Evolutionary conservation across 495 filamentous ascomycete genomes (phyloP).

Genomic region (Clavariopsis aquatica): DNA sequence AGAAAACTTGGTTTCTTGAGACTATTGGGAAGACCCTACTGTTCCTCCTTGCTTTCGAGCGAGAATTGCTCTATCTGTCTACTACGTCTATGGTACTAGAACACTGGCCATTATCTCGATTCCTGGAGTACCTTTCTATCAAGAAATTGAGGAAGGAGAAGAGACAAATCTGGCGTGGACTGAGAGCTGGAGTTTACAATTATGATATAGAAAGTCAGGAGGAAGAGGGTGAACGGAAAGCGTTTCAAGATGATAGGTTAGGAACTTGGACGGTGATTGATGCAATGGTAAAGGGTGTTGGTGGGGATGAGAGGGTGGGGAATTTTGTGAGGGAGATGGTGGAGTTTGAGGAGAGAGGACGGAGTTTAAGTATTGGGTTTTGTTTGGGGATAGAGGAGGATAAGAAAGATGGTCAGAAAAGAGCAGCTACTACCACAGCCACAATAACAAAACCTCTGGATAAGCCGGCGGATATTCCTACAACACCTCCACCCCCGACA

Average conservation of each 20-base stretch:
- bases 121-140: not conserved
- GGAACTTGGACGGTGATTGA: conserved; percentile 4
- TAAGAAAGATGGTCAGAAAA: not conserved
- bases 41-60: conserved; percentile 10
- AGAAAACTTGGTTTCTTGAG: not conserved
- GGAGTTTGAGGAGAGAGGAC: conserved; percentile 2
- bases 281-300: not conserved
- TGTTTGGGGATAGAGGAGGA: not conserved
- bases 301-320: not conserved
- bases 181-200: too few species aligned
- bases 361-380: not conserved
- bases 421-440: not conserved
- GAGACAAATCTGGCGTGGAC: not conserved
- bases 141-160: conserved; percentile 5
- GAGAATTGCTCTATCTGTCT: conserved; percentile 5
- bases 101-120: not conserved
- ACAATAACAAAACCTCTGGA: not conserved
- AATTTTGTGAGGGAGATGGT: not conserved
- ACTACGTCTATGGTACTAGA: not conserved
- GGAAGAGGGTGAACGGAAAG: not conserved
- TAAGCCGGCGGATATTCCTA: too few species aligned
- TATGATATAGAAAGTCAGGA: too few species aligned
- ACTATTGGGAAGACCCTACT: not conserved
- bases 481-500: not conserved
- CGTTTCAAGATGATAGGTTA: not conserved